Conservation (phyloP, 23 red algal species). For the Gracilaria vermiculophylla region DNA sequence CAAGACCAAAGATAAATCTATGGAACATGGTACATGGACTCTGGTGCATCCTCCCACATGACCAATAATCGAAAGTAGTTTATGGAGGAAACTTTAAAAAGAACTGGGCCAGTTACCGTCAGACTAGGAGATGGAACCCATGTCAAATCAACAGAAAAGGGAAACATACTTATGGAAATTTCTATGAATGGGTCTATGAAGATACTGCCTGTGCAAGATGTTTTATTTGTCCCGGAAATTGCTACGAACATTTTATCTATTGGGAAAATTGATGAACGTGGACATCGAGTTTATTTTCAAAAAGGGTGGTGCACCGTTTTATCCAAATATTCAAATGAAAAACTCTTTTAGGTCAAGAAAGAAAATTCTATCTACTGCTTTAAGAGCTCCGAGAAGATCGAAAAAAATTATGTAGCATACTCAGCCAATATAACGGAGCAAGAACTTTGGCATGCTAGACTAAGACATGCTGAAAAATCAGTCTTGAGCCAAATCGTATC, state of each 20-base stretch:
- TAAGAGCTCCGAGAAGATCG: background rate
- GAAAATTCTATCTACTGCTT: background rate
- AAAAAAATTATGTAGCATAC: background rate
- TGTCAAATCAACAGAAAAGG: background rate
- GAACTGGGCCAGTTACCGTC: background rate
- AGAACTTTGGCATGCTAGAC: background rate
- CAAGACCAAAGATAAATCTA: background rate
- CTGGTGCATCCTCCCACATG: conserved; percentile 14
- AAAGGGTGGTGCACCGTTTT: background rate
- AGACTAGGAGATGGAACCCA: background rate
- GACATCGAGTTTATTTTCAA: background rate
- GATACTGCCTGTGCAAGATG: background rate
- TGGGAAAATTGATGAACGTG: background rate
- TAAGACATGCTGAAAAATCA: background rate
- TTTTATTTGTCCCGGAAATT: background rate
- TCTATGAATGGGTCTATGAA: background rate
- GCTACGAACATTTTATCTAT: background rate
- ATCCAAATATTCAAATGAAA: background rate
- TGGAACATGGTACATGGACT: conserved; percentile 17
- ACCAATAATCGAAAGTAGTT: background rate
- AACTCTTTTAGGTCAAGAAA: background rate
- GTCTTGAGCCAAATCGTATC: background rate
- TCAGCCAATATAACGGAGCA: background rate
- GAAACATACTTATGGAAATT: background rate
- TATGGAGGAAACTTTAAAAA: background rate